Conservation (phyloP, 345 rosid genomes). For the Populus pruinosa region DNA sequence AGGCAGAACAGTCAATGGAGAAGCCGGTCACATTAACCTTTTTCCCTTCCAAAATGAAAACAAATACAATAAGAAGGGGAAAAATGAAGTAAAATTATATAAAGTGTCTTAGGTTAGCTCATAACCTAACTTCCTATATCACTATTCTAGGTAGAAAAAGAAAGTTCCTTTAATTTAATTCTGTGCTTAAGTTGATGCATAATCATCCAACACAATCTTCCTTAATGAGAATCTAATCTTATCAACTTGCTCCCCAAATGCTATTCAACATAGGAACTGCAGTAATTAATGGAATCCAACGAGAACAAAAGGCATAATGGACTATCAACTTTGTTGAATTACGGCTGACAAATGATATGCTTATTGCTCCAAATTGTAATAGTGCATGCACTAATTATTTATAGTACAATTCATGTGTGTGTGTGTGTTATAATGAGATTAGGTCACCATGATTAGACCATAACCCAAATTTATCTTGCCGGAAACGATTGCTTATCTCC, state of each 20-base stretch:
- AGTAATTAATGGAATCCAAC: neutral
- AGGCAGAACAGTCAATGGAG: no score
- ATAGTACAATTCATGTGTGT: neutral
- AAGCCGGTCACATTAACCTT: no score
- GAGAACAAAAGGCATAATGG: neutral
- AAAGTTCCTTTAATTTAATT: neutral
- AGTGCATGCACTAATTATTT: neutral
- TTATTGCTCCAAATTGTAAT: neutral
- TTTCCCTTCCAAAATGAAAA: no score
- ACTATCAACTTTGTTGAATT: neutral
- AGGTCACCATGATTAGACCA: neutral
- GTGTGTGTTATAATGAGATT: neutral
- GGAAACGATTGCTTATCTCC: neutral
- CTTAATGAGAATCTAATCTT: neutral
- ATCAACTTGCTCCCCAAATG: neutral
- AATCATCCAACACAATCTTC: neutral
- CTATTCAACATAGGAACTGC: neutral
- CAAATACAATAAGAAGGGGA: no score
- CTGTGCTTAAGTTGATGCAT: neutral
- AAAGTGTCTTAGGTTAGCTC: no score
- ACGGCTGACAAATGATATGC: neutral
- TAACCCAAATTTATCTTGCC: neutral
- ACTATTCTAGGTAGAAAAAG: neutral
- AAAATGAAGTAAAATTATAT: no score
- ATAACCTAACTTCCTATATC: neutral